phyloP scores from a whole-genome alignment of 208 protist genomes.

The Acanthamoeba sp. region DNA sequence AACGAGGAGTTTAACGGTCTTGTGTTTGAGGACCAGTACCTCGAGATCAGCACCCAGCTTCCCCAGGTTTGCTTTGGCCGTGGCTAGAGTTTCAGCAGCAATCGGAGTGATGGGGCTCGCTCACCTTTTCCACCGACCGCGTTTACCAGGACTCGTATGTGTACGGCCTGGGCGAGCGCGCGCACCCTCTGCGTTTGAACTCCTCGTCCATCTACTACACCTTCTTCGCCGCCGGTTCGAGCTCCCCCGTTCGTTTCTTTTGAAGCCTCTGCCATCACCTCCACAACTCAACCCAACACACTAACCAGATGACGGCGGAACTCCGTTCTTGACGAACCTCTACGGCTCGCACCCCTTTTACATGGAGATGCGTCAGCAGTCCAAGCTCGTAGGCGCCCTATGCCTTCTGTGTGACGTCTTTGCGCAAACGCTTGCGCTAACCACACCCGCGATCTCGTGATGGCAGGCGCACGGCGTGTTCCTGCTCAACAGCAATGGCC shows the following conservation, averaged over 20 bases:
- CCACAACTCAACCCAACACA: too few relatives aligned
- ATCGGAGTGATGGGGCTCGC: not conserved
- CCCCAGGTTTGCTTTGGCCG: not conserved
- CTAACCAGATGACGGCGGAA: conserved; percentile 31
- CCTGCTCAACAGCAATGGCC: conserved; percentile 91
- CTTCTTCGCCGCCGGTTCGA: conserved; percentile 60
- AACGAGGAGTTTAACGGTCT: conserved; percentile 78
- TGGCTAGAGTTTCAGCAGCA: not conserved
- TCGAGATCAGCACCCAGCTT: conserved; percentile 84
- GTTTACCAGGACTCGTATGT: conserved; percentile 75
- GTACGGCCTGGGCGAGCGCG: conserved; percentile 89
- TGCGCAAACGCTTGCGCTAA: not conserved
- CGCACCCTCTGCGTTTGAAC: conserved; percentile 75
- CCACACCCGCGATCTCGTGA: not conserved
- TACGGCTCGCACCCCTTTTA: conserved; percentile 91
- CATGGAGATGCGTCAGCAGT: conserved; percentile 77
- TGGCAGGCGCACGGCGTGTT: conserved; percentile 85
- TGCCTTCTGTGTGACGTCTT: not conserved
- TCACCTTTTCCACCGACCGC: not conserved
- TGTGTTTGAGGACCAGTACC: conserved; percentile 88
- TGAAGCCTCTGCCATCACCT: conserved; percentile 4
- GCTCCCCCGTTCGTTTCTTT: not conserved
- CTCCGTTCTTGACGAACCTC: conserved; percentile 71
- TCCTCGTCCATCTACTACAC: conserved; percentile 72
- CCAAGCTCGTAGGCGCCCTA: not conserved